A percentile compares a stretch with the other conserved stretches of the same genome.
These are phyloP conservation scores for Chytriomyces sp. DNA, from an alignment of 192 early-diverging fungal species.

Conservation along the genomic window DNA sequence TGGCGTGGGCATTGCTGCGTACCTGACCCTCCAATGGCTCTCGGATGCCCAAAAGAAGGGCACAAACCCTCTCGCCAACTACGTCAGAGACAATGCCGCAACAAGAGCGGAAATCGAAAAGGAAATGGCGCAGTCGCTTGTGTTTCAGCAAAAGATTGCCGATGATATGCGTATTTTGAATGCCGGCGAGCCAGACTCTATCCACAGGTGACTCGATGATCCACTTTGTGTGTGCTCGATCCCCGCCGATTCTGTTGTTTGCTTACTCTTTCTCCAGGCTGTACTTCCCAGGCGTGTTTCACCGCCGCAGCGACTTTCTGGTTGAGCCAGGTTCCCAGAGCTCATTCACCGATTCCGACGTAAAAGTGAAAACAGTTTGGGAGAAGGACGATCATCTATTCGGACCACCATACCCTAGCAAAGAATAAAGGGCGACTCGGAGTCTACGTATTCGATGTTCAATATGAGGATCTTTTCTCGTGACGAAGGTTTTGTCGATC, in stretches of 20 bases:
- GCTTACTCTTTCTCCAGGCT: conserved; percentile 21
- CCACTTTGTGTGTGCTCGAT: background rate
- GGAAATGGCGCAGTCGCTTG: conserved; percentile 24
- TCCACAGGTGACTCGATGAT: conserved; percentile 25
- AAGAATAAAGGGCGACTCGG: conserved; percentile 17
- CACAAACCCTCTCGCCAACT: conserved; percentile 48
- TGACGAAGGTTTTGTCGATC: no score
- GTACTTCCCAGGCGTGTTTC: conserved; percentile 42
- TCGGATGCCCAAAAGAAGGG: conserved; percentile 35
- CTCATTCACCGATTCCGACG: conserved; percentile 21
- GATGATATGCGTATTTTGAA: conserved; percentile 44
- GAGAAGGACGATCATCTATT: conserved; percentile 48
- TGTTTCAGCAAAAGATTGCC: conserved; percentile 26
- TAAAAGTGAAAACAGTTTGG: conserved; percentile 47
- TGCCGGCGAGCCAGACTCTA: background rate
- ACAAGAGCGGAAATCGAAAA: conserved; percentile 19
- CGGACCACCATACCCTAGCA: conserved; percentile 43
- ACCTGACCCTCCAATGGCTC: conserved; percentile 28
- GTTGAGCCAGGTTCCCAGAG: conserved; percentile 46
- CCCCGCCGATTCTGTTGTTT: background rate
- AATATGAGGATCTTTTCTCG: no score
- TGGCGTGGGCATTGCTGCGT: conserved; percentile 22
- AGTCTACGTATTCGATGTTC: no score
- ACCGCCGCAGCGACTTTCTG: conserved; percentile 44
- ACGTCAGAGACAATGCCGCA: conserved; percentile 12